Conservation (phyloP, 192 early-diverging fungal species). For the Linnemannia schmuckeri region DNA sequence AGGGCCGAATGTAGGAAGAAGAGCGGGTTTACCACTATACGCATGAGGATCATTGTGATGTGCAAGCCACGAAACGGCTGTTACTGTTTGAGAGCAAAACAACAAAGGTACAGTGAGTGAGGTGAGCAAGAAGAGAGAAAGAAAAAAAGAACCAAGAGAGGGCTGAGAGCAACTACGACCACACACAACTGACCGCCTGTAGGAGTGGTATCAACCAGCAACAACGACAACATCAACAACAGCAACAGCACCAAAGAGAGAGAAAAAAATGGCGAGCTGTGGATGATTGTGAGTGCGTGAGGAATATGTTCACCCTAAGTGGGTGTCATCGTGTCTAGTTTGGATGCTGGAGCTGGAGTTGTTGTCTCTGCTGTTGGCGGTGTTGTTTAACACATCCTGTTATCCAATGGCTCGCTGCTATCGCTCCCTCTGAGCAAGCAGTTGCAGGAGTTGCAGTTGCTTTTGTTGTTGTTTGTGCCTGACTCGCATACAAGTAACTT, state of each 20-base stretch:
- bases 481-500: neutral
- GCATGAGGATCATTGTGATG: neutral
- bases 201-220: neutral
- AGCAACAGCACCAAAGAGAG: neutral
- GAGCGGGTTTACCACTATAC: too few relatives aligned
- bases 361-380: too few relatives aligned
- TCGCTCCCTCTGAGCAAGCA: too few relatives aligned
- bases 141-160: neutral
- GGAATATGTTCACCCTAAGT: too few relatives aligned
- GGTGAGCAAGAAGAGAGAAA: neutral
- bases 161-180: neutral
- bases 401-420: too few relatives aligned
- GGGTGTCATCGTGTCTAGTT: too few relatives aligned
- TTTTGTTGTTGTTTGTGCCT: neutral
- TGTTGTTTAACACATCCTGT: too few relatives aligned
- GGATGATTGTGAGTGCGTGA: neutral
- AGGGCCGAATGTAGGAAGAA: neutral
- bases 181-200: neutral
- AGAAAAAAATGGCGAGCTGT: neutral
- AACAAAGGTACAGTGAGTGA: neutral
- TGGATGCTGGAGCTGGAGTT: too few relatives aligned
- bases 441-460: neutral
- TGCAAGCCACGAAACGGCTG: neutral
- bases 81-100: neutral
- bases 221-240: too few relatives aligned